Percentiles rank a stretch among this genome's conserved stretches.
Conservation (phyloP, 305 asterid genomes). For the Fraxinus sp. region DNA sequence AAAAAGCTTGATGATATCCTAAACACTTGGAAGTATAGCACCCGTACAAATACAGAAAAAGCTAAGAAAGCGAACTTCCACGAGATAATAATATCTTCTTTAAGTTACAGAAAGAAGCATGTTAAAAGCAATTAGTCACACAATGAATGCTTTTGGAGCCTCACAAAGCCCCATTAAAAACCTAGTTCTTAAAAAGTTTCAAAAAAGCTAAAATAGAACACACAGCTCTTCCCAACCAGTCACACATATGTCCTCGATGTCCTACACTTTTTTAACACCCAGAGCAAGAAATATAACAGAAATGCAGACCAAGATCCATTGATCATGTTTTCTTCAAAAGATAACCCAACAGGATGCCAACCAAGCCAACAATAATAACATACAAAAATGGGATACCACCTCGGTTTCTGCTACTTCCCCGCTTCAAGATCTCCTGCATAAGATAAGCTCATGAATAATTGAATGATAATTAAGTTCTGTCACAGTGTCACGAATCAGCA, state of each 20-base stretch:
- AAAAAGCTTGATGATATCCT: not conserved
- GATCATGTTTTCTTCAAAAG: constrained; percentile 65
- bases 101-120: constrained; percentile 38
- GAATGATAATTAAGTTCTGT: not conserved
- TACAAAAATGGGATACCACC: constrained; percentile 69
- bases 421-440: constrained; percentile 75
- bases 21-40: not conserved
- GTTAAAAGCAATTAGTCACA: constrained; percentile 47
- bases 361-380: constrained; percentile 61
- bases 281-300: constrained; percentile 20
- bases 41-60: not conserved
- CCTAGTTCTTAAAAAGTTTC: constrained; percentile 47
- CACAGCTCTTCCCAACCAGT: constrained; percentile 39
- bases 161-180: constrained; percentile 42
- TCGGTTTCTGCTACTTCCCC: constrained; percentile 46
- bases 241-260: constrained; percentile 38
- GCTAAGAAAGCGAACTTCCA: not conserved
- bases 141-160: constrained; percentile 46
- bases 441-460: constrained; percentile 16
- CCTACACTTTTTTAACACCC: constrained; percentile 41
- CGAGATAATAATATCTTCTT: constrained; percentile 9
- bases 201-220: constrained; percentile 48
- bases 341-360: constrained; percentile 81
- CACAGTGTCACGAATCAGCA: not conserved
- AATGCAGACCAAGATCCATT: constrained; percentile 14